Evolutionary conservation across 495 filamentous ascomycete genomes (phyloP).

Genomic region (Rhypophila decipiens): DNA sequence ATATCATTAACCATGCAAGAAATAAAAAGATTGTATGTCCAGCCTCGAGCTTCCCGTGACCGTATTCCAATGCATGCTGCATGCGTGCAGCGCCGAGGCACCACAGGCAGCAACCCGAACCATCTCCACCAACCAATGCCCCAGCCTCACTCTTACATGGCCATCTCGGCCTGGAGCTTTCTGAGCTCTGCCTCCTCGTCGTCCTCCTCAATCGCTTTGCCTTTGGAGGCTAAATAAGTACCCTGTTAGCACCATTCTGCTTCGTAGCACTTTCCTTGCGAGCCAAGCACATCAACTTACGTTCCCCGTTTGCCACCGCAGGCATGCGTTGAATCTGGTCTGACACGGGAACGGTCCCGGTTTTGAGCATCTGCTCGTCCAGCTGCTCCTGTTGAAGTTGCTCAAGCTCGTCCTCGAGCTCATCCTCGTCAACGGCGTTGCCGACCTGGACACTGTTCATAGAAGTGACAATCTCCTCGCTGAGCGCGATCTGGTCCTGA

Average conservation of each 20-base stretch:
- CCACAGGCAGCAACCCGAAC: neutral
- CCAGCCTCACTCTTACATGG: constrained; percentile 54
- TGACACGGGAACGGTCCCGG: constrained; percentile 60
- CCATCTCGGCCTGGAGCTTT: constrained; percentile 96
- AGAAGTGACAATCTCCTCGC: constrained; percentile 81
- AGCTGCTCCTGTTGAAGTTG: constrained; percentile 78
- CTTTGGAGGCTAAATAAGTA: constrained; percentile 44
- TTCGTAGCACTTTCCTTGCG: no score
- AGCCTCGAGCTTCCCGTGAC: neutral
- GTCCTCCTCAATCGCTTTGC: constrained; percentile 65
- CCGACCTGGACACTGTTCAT: constrained; percentile 67
- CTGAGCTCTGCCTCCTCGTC: constrained; percentile 94
- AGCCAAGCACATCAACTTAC: no score
- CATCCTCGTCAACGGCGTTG: constrained; percentile 75
- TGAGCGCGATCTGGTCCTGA: constrained; percentile 83
- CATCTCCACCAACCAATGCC: neutral
- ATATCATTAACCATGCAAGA: neutral
- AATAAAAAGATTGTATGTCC: neutral
- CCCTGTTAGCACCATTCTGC: constrained; percentile 20
- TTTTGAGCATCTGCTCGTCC: constrained; percentile 89
- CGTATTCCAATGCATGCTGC: neutral
- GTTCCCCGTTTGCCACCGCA: constrained; percentile 59
- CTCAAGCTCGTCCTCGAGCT: constrained; percentile 73
- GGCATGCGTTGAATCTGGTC: constrained; percentile 70
- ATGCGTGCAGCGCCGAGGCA: neutral